Evolutionary conservation across 805 yeast genomes (phyloP).

Genomic region (Hanseniaspora mollemarum): DNA sequence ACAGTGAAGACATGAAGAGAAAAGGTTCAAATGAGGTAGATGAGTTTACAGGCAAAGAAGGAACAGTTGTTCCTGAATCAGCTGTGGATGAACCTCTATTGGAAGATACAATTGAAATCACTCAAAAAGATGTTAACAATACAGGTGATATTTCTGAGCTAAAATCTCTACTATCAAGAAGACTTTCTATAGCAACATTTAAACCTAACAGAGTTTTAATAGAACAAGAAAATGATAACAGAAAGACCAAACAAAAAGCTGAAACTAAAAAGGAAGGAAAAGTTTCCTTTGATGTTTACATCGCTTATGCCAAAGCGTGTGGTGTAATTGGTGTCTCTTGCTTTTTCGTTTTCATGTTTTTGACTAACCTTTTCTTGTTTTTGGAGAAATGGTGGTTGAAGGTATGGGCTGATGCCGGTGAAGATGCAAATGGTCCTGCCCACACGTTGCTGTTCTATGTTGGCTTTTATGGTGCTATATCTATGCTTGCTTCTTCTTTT

Average conservation of each 20-base stretch:
- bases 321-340: slow-evolving; percentile 39
- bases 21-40: not conserved
- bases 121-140: not conserved
- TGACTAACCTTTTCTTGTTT: slow-evolving; percentile 31
- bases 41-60: not conserved
- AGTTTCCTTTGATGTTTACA: slow-evolving; percentile 44
- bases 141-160: slow-evolving; percentile 3
- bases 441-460: slow-evolving; percentile 38
- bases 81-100: slow-evolving; percentile 2
- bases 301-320: slow-evolving; percentile 50
- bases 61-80: not conserved
- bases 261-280: slow-evolving; percentile 51
- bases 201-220: slow-evolving; percentile 32
- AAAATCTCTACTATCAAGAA: slow-evolving; percentile 29
- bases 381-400: slow-evolving; percentile 54
- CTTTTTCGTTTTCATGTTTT: slow-evolving; percentile 31
- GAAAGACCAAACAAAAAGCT: slow-evolving; percentile 37
- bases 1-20: not conserved
- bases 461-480: slow-evolving; percentile 44
- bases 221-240: slow-evolving; percentile 23
- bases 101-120: slow-evolving; percentile 1
- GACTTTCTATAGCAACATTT: slow-evolving; percentile 57
- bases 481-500: slow-evolving; percentile 41
- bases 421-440: slow-evolving; percentile 28
- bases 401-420: slow-evolving; percentile 51